These are phyloP conservation scores for Ascochyta rabiei DNA, from an alignment of 2,329 filamentous ascomycete species.

Conservation along the genomic window DNA sequence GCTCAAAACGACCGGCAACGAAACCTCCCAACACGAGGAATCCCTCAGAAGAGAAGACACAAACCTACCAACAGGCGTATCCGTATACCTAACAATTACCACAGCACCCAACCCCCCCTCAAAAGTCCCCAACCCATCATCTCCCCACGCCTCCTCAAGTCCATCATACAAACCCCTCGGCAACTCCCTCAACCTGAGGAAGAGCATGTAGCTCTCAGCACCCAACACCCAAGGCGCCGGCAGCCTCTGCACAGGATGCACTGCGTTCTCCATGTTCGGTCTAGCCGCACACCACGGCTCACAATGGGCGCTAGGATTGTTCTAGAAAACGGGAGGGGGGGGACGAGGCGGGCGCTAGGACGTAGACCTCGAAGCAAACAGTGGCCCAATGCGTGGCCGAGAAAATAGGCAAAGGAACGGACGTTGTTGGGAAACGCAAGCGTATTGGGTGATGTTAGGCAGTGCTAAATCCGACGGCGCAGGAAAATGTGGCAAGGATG, in stretches of 20 bases:
- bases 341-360: not conserved
- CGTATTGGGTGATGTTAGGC: not conserved
- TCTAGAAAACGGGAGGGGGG: constrained; percentile 3
- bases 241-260: constrained; percentile 30
- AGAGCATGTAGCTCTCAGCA: constrained; percentile 34
- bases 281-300: not conserved
- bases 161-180: constrained; percentile 35
- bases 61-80: constrained; percentile 42
- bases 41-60: not conserved
- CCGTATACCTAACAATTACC: constrained; percentile 38
- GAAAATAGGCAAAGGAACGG: no score
- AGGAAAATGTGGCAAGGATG: not conserved
- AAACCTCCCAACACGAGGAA: not conserved
- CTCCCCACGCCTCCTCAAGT: constrained; percentile 29
- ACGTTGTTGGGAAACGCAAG: not conserved
- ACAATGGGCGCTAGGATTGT: not conserved
- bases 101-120: constrained; percentile 35
- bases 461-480: not conserved
- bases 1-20: not conserved
- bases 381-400: not conserved
- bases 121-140: constrained; percentile 28
- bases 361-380: not conserved
- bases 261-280: constrained; percentile 1
- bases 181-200: constrained; percentile 29
- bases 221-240: constrained; percentile 36